Evolutionary conservation across 148 eudicot species (phyloP), one percentile per base, ranked within the genome.

Genomic region (Arctostaphylos glauca): DNA sequence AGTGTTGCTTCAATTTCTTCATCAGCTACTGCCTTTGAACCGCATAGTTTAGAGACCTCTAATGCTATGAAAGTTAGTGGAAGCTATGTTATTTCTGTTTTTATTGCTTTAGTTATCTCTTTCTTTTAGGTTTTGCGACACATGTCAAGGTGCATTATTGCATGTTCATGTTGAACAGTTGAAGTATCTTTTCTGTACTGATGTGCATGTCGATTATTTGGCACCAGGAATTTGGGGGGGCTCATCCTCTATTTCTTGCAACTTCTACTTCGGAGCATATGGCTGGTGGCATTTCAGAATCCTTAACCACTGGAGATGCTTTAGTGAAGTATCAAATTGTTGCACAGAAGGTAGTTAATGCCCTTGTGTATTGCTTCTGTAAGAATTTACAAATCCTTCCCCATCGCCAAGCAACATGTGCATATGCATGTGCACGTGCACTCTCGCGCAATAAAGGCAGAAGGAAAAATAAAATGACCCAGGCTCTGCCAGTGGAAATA

Each of bases 321-420:
- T 76, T 94, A 86, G 95, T 91, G 54, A 92, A 94, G 88, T 94
- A 91, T 81, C 92, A 93, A 86, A 41, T 87, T 48, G 84, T 94
- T 84, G 91, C 92, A 46, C 86, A 86, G 88, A 91, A 93, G 98
- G 98, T 94, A 74, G 13, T 47, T 50, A n/a, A 48, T 15, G 15
- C 19, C 31, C 53, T 47, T 16, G n/a, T 16, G 6, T 46, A 46
- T 73, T 73, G 31, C 52, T 73, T 73, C 53, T 19, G 8, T 60
- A 6, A 6, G 25, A 60, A 60, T 19, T 60, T 19, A 6, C 25
- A 19, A 60, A 18, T 23, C 67, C 4, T 16, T 16, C 60, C 18
- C 60, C 60, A 56, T 16, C 16, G 4, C 60, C 18, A 56, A 56
- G 4, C 18, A 56, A 56, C n/a, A 16, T 16, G 60, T 56, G n/a